Evolutionary conservation across 371 early-diverging fungal genomes (phyloP), one percentile per base, ranked within the genome.

Genomic region (Mortierella sp.): DNA sequence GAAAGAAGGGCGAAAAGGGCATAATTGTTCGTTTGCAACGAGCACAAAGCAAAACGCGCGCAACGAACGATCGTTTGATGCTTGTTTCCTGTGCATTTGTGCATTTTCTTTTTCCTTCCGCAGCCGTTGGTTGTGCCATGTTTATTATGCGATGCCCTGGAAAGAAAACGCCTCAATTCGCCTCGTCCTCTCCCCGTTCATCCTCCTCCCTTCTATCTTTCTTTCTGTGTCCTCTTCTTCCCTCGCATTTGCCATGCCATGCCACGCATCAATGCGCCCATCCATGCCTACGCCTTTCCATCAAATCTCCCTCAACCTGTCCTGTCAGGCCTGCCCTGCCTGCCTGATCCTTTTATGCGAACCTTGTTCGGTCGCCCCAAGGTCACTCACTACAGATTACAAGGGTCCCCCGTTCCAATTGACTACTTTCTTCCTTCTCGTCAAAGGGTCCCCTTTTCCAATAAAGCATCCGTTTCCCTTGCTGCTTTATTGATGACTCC

Each of bases 381-480:
- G n/a, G n/a, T n/a, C n/a, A n/a, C n/a, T n/a, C n/a, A n/a, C n/a
- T n/a, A n/a, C n/a, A n/a, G n/a, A n/a, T n/a, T n/a, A n/a, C 67
- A 67, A 67, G 67, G 67, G 67, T 67, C 67, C 67, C 24, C 24
- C 40, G 34, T 67, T 40, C 43, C 28, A 14, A 8, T 64, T 64
- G 43, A 40, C 6, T 6, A 40, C 64, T n/a, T 64, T 64, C 34
- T 5, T 11, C 64, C 19, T 64, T 31, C 64, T 28, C 34, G 34
- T 31, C 28, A 8, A 11, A 3, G 16, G 50, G 50, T 50, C 14
- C 50, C 50, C 50, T 50, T 50, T 50, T 50, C 50, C 13, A 50
- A 50, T 50, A 50, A 50, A 50, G 16, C 50, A 14, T 50, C 13
- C 50, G 48, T 50, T 50, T 50, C 16, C 16, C 46, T 46, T 13